Percentiles rank a stretch among this genome's conserved stretches.
phyloP scores from a whole-genome alignment of 2,329 filamentous ascomycete genomes.

The Boeremia exigua region DNA sequence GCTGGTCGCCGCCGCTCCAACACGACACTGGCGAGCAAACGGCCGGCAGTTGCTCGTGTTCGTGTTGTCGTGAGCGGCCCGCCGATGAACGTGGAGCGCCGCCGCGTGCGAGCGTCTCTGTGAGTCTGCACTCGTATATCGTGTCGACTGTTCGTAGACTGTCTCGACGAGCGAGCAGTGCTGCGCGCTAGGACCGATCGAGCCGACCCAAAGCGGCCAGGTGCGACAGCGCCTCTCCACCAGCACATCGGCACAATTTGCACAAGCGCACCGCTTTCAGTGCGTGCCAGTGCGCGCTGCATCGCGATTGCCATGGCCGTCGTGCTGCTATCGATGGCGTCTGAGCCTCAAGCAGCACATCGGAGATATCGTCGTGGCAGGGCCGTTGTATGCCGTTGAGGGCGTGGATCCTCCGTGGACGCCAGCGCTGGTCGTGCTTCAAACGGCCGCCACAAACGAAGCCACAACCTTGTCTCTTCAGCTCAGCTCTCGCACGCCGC shows the following conservation, averaged over 20 bases:
- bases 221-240: constrained; percentile 29
- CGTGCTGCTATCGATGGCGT: constrained; percentile 8
- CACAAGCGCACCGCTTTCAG: constrained; percentile 14
- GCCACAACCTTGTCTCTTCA: constrained; percentile 14
- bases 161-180: constrained; percentile 22
- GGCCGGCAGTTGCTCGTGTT: constrained; percentile 8
- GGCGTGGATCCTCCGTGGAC: not conserved
- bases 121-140: too few relatives aligned
- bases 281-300: not conserved
- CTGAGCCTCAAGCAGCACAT: constrained; percentile 6
- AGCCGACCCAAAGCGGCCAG: constrained; percentile 24
- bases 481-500: constrained; percentile 7
- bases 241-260: constrained; percentile 18
- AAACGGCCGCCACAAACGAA: constrained; percentile 19
- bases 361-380: not conserved
- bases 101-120: not conserved
- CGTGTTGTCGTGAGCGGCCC: constrained; percentile 1
- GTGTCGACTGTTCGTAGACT: not conserved
- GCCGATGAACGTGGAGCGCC: not conserved
- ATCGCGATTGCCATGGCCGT: constrained; percentile 14
- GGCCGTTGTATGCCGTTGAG: constrained; percentile 3
- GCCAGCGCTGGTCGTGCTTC: constrained; percentile 2
- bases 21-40: constrained; percentile 4
- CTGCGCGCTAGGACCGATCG: constrained; percentile 3
- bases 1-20: constrained; percentile 3